Evolutionary conservation across 176 grass and related monocot species (phyloP).

Genomic region (Zea mays): DNA sequence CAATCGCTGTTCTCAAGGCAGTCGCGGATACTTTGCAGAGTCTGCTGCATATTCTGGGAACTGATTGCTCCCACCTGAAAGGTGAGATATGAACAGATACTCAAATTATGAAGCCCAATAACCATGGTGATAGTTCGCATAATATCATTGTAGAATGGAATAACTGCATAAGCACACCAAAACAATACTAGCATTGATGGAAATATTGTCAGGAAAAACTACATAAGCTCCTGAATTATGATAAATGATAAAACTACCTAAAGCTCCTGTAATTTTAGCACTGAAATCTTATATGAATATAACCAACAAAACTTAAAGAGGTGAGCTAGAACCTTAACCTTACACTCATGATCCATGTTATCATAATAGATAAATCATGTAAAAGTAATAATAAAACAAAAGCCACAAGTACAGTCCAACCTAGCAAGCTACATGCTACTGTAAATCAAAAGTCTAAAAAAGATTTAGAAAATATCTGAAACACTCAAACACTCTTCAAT

Average conservation of each 20-base stretch:
- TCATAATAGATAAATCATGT: no score
- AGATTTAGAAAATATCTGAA: not conserved
- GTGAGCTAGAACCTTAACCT: not conserved
- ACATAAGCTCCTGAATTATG: slow-evolving; percentile 23
- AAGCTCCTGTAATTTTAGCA: slow-evolving; percentile 12
- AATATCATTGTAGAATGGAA: slow-evolving; percentile 21
- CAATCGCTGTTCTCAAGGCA: slow-evolving; percentile 95
- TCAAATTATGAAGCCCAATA: slow-evolving; percentile 23
- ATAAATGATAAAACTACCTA: not conserved
- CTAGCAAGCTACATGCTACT: slow-evolving; percentile 5
- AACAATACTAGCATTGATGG: not conserved
- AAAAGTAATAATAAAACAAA: not conserved
- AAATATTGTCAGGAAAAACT: slow-evolving; percentile 1
- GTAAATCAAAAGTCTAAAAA: not conserved
- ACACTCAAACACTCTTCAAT: not conserved
- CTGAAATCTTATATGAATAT: slow-evolving; percentile 2
- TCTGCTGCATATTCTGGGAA: slow-evolving; percentile 79
- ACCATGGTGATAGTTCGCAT: no score
- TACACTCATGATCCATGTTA: no score
- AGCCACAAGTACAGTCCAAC: not conserved
- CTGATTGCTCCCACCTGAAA: slow-evolving; percentile 94
- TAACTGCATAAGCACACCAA: not conserved
- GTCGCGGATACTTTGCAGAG: slow-evolving; percentile 80
- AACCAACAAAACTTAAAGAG: not conserved
- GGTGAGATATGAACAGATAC: slow-evolving; percentile 24